Percentiles rank a stretch among this genome's conserved stretches.
phyloP scores from a whole-genome alignment of 495 filamentous ascomycete genomes.

The Lasiosphaeria ovina region DNA sequence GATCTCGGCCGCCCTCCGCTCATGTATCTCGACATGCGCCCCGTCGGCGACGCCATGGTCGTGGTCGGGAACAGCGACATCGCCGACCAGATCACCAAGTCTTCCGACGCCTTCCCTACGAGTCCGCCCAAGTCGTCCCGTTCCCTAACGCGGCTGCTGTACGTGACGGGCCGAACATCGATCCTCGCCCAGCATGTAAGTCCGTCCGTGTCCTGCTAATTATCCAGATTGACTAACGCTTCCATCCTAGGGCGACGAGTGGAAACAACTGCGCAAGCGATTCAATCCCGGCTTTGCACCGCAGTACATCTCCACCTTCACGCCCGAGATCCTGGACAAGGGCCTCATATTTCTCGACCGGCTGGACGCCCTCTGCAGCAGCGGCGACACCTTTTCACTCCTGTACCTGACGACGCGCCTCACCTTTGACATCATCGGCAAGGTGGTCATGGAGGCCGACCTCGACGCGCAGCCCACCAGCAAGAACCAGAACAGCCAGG shows the following conservation, averaged over 20 bases:
- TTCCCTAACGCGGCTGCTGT: neutral
- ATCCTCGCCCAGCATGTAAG: neutral
- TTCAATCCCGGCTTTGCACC: constrained; percentile 38
- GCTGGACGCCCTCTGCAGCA: constrained; percentile 16
- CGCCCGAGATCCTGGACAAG: constrained; percentile 34
- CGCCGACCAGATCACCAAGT: constrained; percentile 36
- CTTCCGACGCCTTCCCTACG: constrained; percentile 33
- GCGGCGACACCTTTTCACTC: constrained; percentile 24
- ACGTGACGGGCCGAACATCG: neutral
- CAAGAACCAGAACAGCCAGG: neutral
- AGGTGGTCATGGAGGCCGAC: constrained; percentile 25
- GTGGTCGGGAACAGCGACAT: constrained; percentile 40
- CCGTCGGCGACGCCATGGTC: constrained; percentile 24
- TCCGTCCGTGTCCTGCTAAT: neutral
- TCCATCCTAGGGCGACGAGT: constrained; percentile 27
- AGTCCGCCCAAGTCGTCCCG: constrained; percentile 32
- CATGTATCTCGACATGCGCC: constrained; percentile 32
- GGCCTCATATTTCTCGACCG: constrained; percentile 21
- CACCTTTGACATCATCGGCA: constrained; percentile 31
- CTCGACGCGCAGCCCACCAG: constrained; percentile 19
- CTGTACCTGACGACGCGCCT: constrained; percentile 14
- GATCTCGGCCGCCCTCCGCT: constrained; percentile 13
- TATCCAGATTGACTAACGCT: constrained; percentile 27
- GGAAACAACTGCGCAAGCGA: constrained; percentile 31
- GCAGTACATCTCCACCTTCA: constrained; percentile 29